Conservation (phyloP, 768 basidiomycete genomes). For the Suillus spraguei region DNA sequence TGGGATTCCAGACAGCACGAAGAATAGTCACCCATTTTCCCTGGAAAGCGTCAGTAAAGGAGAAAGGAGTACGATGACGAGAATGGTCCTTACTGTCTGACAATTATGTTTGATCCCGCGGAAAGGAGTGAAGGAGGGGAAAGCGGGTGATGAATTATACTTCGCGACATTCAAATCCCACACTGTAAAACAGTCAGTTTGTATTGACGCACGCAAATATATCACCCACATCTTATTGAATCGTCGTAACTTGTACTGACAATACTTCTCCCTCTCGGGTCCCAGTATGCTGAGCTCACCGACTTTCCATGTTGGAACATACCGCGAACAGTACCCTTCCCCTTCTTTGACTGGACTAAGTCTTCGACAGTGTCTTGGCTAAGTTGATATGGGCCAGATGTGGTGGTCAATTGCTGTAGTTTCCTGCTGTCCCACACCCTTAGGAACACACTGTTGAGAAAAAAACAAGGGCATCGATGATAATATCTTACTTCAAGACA, state of each 20-base stretch:
- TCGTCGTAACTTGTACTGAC: slow-evolving; percentile 89
- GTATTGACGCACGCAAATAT: not conserved
- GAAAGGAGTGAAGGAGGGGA: slow-evolving; percentile 68
- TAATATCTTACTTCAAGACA: slow-evolving; percentile 56
- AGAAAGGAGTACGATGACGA: not conserved
- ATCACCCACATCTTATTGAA: slow-evolving; percentile 61
- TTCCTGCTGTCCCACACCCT: slow-evolving; percentile 86
- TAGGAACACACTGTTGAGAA: slow-evolving; percentile 8
- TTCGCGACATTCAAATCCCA: slow-evolving; percentile 68
- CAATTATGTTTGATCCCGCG: slow-evolving; percentile 69
- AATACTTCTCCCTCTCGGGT: slow-evolving; percentile 74
- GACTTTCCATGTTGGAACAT: slow-evolving; percentile 75
- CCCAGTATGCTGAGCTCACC: slow-evolving; percentile 86
- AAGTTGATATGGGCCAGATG: slow-evolving; percentile 30
- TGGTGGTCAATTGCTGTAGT: slow-evolving; percentile 42
- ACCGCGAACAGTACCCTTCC: slow-evolving; percentile 57
- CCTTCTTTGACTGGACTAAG: slow-evolving; percentile 52
- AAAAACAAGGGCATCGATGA: not conserved
- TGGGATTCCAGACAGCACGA: slow-evolving; percentile 76
- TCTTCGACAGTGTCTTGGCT: slow-evolving; percentile 47
- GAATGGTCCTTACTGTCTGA: slow-evolving; percentile 63
- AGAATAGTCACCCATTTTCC: slow-evolving; percentile 83
- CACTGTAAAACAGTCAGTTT: slow-evolving; percentile 45
- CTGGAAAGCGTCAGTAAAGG: slow-evolving; percentile 37
- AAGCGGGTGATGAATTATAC: slow-evolving; percentile 48